Base-by-base conservation (phyloP, 192 early-diverging fungal species). In the Coemansia reversa region DNA sequence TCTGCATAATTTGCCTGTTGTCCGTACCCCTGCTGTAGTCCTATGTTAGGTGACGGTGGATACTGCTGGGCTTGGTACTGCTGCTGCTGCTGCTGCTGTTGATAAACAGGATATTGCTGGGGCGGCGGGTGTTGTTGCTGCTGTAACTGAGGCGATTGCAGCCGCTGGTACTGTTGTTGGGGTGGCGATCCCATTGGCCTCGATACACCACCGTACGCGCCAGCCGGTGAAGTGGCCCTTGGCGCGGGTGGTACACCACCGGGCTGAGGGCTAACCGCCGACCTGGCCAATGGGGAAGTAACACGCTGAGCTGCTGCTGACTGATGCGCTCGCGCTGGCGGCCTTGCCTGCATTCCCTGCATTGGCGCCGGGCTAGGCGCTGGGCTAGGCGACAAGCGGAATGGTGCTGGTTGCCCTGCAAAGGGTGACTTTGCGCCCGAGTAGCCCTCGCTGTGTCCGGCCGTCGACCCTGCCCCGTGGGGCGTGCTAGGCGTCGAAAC, bases 381-480 rank as follows among this genome's bases (percentile, higher is more conserved):
- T 12, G 75, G 66, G 48, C 69, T 61, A 3, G 70, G 60, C 18
- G 69, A 58, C 55, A 49, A 35, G 47, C 54, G 60, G 68, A 63
- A 67, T 8, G 74, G 63, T 14, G 71, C 70, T 5, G 76, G 70
- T 70, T 73, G 76, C 18, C 67, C 67, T 2, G 67, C 76, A 57
- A 79, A 73, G 7, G 70, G 76, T 18, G 76, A 79, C 53, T 67
- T 53, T 7, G 49, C 64, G 4, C 55, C 45, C 2, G 50, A 42
- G 24, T 59, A 24, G 22, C 19, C 30, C 19, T 73, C 64, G 25
- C 60, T 49, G 1, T 56, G 65, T 6, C 54, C 63, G 8, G 70
- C 66, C 20, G 69, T 66, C 19, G 53, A 58, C 3, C 35, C 32
- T 3, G 28, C 60, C 4, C 16, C 42, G 24, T 59, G 29, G 19